Percentiles rank a stretch among this genome's conserved stretches.
Evolutionary conservation across 2,329 filamentous ascomycete genomes (phyloP).

Genomic region (Chaetomiaceae sp.): DNA sequence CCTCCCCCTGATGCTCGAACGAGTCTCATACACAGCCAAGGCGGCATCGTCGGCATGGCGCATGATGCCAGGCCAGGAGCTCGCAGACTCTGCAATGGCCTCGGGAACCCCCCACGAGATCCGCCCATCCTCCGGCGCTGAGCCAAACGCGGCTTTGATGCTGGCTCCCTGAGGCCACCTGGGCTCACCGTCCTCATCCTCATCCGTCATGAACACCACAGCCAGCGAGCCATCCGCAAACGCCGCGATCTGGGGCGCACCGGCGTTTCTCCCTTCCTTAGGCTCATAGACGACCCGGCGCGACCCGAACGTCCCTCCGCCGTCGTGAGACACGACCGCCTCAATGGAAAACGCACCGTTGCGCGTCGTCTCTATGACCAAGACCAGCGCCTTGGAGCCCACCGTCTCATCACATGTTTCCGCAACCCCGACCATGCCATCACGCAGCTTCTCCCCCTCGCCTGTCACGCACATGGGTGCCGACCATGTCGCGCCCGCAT

Average conservation of each 20-base stretch:
- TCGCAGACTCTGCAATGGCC: neutral
- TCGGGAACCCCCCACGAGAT: neutral
- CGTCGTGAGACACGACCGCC: constrained; percentile 41
- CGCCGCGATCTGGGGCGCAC: constrained; percentile 41
- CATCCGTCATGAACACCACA: constrained; percentile 44
- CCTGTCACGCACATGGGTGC: constrained; percentile 34
- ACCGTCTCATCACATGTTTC: constrained; percentile 26
- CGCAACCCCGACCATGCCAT: constrained; percentile 43
- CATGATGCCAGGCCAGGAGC: constrained; percentile 6
- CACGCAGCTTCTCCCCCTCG: constrained; percentile 34
- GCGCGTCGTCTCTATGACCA: constrained; percentile 44
- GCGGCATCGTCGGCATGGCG: neutral
- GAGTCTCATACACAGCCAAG: constrained; percentile 9
- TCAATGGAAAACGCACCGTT: constrained; percentile 39
- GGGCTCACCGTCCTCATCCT: constrained; percentile 32
- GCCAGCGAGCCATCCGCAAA: constrained; percentile 37
- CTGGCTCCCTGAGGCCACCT: constrained; percentile 38
- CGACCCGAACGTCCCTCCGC: constrained; percentile 36
- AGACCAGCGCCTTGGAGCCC: constrained; percentile 36
- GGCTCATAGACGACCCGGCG: constrained; percentile 39
- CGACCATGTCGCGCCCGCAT: constrained; percentile 41
- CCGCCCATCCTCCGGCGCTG: constrained; percentile 9
- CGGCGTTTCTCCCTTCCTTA: constrained; percentile 40
- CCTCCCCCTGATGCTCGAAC: neutral
- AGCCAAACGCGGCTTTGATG: constrained; percentile 37